Conservation (phyloP, 2,329 filamentous ascomycete species). For the Sporothrix pallida region DNA sequence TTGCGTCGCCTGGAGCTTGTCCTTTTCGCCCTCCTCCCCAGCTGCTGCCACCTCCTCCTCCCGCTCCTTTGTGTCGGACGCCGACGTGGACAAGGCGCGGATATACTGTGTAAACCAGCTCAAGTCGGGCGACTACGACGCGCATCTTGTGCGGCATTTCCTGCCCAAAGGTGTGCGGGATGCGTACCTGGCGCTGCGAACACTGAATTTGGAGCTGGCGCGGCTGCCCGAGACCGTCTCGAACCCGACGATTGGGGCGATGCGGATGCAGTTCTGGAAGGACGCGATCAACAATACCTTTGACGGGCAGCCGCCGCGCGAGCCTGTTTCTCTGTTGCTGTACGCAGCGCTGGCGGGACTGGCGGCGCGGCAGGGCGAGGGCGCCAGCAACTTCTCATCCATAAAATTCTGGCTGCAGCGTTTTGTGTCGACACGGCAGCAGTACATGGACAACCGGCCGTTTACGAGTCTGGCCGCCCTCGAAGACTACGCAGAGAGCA, state of each 20-base stretch:
- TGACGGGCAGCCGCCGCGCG: constrained; percentile 75
- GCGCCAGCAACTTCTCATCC: constrained; percentile 45
- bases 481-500: constrained; percentile 91
- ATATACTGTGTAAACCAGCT: constrained; percentile 61
- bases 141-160: constrained; percentile 84
- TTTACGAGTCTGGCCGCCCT: constrained; percentile 74
- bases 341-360: constrained; percentile 72
- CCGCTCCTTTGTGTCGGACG: constrained; percentile 56
- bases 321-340: constrained; percentile 87
- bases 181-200: constrained; percentile 87
- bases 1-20: not conserved
- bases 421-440: constrained; percentile 80
- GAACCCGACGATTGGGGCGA: constrained; percentile 80
- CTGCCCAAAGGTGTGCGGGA: constrained; percentile 75
- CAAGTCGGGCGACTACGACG: constrained; percentile 77
- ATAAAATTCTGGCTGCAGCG: constrained; percentile 77
- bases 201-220: constrained; percentile 91
- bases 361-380: constrained; percentile 48
- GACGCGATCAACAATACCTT: constrained; percentile 82
- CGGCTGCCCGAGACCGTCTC: constrained; percentile 89
- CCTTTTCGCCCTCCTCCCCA: not conserved
- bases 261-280: constrained; percentile 95
- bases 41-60: constrained; percentile 25
- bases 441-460: constrained; percentile 81
- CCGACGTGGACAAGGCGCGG: constrained; percentile 59